phyloP scores from a whole-genome alignment of 768 basidiomycete genomes.

The Candolleomyces efflorescens region DNA sequence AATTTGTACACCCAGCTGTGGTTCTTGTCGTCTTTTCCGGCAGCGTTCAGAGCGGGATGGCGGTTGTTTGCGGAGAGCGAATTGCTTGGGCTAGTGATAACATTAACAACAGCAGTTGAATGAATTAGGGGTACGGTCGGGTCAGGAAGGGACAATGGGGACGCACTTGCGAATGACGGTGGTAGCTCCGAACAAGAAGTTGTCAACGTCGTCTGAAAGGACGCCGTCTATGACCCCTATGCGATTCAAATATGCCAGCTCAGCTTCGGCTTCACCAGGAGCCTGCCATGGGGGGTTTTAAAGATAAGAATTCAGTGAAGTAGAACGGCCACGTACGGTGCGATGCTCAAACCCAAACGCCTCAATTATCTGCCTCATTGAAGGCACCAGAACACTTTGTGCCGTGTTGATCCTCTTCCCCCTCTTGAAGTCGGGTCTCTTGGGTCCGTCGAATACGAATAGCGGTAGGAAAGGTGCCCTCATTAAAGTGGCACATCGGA shows the following conservation, averaged over 20 bases:
- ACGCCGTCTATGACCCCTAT: conserved; percentile 84
- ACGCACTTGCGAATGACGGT: conserved; percentile 82
- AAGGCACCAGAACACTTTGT: conserved; percentile 61
- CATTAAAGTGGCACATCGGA: conserved; percentile 77
- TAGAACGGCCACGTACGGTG: conserved; percentile 36
- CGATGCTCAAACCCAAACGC: conserved; percentile 81
- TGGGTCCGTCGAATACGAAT: conserved; percentile 90
- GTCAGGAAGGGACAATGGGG: neutral
- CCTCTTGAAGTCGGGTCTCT: conserved; percentile 77
- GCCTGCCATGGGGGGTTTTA: conserved; percentile 44
- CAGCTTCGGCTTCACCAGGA: conserved; percentile 94
- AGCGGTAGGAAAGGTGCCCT: conserved; percentile 78
- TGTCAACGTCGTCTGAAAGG: conserved; percentile 92
- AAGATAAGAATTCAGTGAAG: neutral
- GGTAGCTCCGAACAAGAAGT: conserved; percentile 82
- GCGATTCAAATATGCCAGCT: conserved; percentile 81
- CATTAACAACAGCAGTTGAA: neutral
- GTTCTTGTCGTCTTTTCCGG: conserved; percentile 72
- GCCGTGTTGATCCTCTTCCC: conserved; percentile 66
- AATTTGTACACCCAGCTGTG: conserved; percentile 48
- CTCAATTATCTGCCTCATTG: conserved; percentile 75
- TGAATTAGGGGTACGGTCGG: conserved; percentile 4
- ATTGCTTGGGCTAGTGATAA: conserved; percentile 50
- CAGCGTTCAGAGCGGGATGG: conserved; percentile 57
- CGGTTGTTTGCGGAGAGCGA: conserved; percentile 69